A percentile compares a stretch with the other conserved stretches of the same genome.
phyloP scores from a whole-genome alignment of 2,329 filamentous ascomycete genomes.

The Colletotrichum trifolii region DNA sequence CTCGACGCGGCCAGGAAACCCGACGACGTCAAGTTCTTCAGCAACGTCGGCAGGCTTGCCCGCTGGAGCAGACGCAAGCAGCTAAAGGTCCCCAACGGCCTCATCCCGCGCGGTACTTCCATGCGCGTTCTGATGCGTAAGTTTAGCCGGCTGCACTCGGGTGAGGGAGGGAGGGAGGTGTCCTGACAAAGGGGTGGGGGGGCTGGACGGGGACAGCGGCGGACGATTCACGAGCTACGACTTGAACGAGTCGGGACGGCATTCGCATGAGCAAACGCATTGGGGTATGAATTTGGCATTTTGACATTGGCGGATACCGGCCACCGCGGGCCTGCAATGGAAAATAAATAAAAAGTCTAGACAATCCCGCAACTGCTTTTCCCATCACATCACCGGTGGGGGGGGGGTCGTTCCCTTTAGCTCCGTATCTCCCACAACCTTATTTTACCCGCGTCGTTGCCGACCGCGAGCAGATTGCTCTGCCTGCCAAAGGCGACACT shows the following conservation, averaged over 20 bases:
- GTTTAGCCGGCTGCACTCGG: background rate
- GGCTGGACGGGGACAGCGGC: no score
- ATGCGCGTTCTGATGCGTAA: conserved; percentile 48
- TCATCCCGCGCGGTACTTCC: conserved; percentile 53
- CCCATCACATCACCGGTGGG: background rate
- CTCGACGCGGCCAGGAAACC: conserved; percentile 47
- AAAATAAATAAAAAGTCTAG: background rate
- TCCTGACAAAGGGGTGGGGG: no score
- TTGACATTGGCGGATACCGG: conserved; percentile 7
- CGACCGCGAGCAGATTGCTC: conserved; percentile 82
- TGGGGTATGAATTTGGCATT: conserved; percentile 14
- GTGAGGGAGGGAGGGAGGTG: no score
- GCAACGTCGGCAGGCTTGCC: conserved; percentile 45
- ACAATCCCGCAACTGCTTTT: conserved; percentile 6
- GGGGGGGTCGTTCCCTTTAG: conserved; percentile 49
- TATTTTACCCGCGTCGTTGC: conserved; percentile 89
- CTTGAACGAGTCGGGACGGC: background rate
- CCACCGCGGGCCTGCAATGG: background rate
- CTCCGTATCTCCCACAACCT: conserved; percentile 88
- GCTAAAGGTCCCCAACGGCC: conserved; percentile 58
- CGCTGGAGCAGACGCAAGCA: conserved; percentile 48
- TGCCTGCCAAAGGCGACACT: conserved; percentile 74
- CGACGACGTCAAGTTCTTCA: conserved; percentile 46
- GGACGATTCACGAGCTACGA: no score
- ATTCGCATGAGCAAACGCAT: no score